phyloP scores from a whole-genome alignment of 2,329 filamentous ascomycete species.

The Xenoacremonium recifei region DNA sequence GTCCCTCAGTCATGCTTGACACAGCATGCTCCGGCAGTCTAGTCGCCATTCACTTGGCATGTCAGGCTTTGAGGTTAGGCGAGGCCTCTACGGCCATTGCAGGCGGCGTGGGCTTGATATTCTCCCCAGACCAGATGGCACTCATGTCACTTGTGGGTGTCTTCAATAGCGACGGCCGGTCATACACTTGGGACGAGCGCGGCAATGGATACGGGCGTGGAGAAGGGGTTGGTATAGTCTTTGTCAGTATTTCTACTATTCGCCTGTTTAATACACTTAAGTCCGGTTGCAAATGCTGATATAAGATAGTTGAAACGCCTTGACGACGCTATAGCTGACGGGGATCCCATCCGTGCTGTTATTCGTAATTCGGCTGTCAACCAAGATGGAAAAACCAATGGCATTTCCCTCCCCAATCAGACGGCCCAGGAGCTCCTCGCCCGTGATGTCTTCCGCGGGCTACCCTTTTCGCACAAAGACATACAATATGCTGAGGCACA shows the following conservation, averaged over 20 bases:
- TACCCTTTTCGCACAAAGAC: background rate
- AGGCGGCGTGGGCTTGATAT: conserved; percentile 9
- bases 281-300: no score
- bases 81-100: conserved; percentile 46
- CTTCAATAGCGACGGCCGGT: background rate
- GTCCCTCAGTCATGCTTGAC: conserved; percentile 31
- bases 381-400: conserved; percentile 16
- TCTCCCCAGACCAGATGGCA: background rate
- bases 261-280: no score
- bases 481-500: conserved; percentile 7
- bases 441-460: background rate
- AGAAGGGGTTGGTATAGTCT: background rate
- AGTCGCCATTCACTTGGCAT: conserved; percentile 25
- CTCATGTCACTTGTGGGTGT: background rate
- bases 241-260: no score
- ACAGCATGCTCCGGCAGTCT: conserved; percentile 32
- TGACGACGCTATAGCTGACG: conserved; percentile 13
- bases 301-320: conserved; percentile 20
- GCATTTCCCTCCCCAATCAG: conserved; percentile 1
- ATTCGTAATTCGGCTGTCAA: conserved; percentile 11
- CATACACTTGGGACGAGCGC: background rate
- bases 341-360: conserved; percentile 14
- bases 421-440: conserved; percentile 5
- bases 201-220: background rate
- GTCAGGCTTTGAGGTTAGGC: conserved; percentile 36